phyloP scores from a whole-genome alignment of 768 basidiomycete genomes.

The Pleurotus citrinopileatus region DNA sequence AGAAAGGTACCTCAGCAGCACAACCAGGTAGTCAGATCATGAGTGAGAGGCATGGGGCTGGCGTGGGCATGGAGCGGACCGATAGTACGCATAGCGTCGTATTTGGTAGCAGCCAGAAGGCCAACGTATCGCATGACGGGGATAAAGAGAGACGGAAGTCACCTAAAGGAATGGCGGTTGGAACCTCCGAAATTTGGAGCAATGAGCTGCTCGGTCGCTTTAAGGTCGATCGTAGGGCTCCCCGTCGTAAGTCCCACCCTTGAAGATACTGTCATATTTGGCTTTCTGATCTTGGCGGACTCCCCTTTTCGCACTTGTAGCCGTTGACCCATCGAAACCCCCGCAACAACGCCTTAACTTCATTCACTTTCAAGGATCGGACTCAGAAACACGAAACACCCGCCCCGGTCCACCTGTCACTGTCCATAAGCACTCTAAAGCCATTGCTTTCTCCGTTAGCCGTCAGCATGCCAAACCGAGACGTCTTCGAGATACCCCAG shows the following conservation, averaged over 20 bases:
- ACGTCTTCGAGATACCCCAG: slow-evolving; percentile 8
- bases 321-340: slow-evolving; percentile 51
- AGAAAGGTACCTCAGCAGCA: slow-evolving; percentile 37
- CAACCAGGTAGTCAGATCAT: slow-evolving; percentile 10
- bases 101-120: slow-evolving; percentile 2
- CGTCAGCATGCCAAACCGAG: slow-evolving; percentile 47
- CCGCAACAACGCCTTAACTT: slow-evolving; percentile 69
- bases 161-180: slow-evolving; percentile 49
- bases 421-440: slow-evolving; percentile 82
- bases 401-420: slow-evolving; percentile 59
- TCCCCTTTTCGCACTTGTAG: slow-evolving; percentile 21
- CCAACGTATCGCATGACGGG: slow-evolving; percentile 7
- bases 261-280: background rate
- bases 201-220: slow-evolving; percentile 63
- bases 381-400: slow-evolving; percentile 30
- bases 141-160: slow-evolving; percentile 13
- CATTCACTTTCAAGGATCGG: slow-evolving; percentile 51
- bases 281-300: slow-evolving; percentile 1
- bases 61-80: slow-evolving; percentile 3
- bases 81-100: background rate
- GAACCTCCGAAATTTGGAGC: slow-evolving; percentile 64
- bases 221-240: slow-evolving; percentile 51
- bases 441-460: slow-evolving; percentile 76
- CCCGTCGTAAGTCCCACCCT: slow-evolving; percentile 30
- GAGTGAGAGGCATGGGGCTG: slow-evolving; percentile 13